These are phyloP conservation scores for Xenoacremonium recifei DNA, from an alignment of 2,329 filamentous ascomycete genomes.

Conservation along the genomic window DNA sequence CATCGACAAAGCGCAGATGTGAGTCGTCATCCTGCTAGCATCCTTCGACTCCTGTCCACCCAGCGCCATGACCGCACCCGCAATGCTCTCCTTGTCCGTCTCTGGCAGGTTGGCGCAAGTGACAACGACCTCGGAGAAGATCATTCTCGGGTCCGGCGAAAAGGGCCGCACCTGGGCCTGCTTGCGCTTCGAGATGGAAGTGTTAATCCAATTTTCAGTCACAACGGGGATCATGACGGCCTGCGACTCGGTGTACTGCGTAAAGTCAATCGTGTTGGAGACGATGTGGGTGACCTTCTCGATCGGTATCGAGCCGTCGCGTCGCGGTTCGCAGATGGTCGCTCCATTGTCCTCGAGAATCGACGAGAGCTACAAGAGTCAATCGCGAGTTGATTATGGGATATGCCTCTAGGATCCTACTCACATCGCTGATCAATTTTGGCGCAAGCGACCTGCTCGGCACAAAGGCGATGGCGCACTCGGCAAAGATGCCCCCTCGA, in stretches of 20 bases:
- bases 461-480: constrained; percentile 47
- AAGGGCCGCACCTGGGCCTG: constrained; percentile 77
- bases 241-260: constrained; percentile 74
- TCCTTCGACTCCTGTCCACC: constrained; percentile 77
- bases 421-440: constrained; percentile 41
- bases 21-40: constrained; percentile 74
- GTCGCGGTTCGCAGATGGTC: constrained; percentile 43
- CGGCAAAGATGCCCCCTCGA: constrained; percentile 35
- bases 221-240: constrained; percentile 82
- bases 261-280: constrained; percentile 82
- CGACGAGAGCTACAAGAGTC: constrained; percentile 36
- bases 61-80: constrained; percentile 84
- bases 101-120: constrained; percentile 81
- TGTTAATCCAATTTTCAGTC: constrained; percentile 75
- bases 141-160: constrained; percentile 86
- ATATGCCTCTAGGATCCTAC: constrained; percentile 3
- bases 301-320: constrained; percentile 49
- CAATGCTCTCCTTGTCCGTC: constrained; percentile 87
- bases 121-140: constrained; percentile 82
- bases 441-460: constrained; percentile 39
- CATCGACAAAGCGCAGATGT: constrained; percentile 79
- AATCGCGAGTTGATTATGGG: constrained; percentile 2
- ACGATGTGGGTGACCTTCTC: constrained; percentile 54
- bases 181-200: constrained; percentile 67
- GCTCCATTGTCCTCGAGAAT: constrained; percentile 51